Evolutionary conservation across 2,329 filamentous ascomycete species (phyloP).

Genomic region (Talaromyces sp.): DNA sequence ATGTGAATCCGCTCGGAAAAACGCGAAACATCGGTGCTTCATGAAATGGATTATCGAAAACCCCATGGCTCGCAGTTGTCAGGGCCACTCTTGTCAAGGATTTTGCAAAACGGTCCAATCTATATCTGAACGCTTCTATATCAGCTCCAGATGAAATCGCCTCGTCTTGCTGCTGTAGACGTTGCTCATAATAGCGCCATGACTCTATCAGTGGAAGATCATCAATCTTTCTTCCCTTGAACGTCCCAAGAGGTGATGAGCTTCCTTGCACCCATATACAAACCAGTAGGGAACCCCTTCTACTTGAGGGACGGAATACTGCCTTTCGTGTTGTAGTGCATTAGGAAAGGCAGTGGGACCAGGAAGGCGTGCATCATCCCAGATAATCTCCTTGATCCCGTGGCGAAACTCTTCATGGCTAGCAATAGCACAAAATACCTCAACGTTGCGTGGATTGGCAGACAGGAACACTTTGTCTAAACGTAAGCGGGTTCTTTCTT

Average conservation of each 20-base stretch:
- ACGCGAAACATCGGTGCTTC: conserved; percentile 45
- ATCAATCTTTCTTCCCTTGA: not conserved
- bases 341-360: not conserved
- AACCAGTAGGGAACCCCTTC: not conserved
- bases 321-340: not conserved
- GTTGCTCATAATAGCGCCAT: conserved; percentile 33
- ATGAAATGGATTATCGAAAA: conserved; percentile 37
- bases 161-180: conserved; percentile 35
- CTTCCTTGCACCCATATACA: not conserved
- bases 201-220: not conserved
- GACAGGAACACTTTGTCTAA: conserved; percentile 43
- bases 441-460: conserved; percentile 41
- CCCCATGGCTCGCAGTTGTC: conserved; percentile 43
- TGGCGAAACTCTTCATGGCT: conserved; percentile 35
- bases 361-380: conserved; percentile 18
- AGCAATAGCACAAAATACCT: conserved; percentile 39
- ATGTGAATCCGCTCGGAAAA: conserved; percentile 24
- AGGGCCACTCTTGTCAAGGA: conserved; percentile 38
- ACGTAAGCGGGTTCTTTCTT: conserved; percentile 24
- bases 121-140: conserved; percentile 34
- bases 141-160: conserved; percentile 32
- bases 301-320: not conserved
- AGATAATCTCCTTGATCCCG: conserved; percentile 41
- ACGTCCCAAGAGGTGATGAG: not conserved
- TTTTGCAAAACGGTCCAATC: conserved; percentile 34